Base-by-base conservation (phyloP, 2,329 filamentous ascomycete species). In the Exophiala dermatitidis region DNA sequence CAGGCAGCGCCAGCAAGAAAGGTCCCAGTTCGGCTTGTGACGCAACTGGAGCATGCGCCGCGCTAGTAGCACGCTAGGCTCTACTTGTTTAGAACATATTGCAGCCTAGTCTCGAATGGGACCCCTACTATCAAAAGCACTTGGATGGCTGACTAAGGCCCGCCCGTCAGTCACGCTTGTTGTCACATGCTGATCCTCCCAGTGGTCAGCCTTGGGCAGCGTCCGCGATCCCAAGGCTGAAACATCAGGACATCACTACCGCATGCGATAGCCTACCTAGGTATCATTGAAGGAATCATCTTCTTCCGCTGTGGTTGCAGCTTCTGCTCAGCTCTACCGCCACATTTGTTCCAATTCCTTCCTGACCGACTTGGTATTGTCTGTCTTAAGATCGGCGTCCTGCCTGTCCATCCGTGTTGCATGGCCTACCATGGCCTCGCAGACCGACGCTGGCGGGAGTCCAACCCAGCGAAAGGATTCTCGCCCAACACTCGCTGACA, bases 401-500 rank as follows among this genome's bases (percentile, higher is more conserved):
- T 37, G 12, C 42, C 36, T 19, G 29, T 46, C 29, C 34, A 4
- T 32, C 36, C 40, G 32, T 12, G 6, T 19, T n/a, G 26, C 42
- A 10, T 49, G n/a, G 32, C 32, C 38, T 43, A 19, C 19, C 29
- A 60, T 60, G 58, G 56, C 56, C 46, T 60, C 58, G 29, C 37
- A 53, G 32, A 40, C 50, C 10, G 47, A 44, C 10, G 33, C 47
- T 29, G 36, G 48, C 30, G 31, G 32, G 41, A 41, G 50, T 41
- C 54, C 55, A 9, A 38, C 46, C 10, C 54, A 54, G 19, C 38
- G 19, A n/a, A 46, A 49, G 19, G 46, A 48, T 29, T 43, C 49
- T 8, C 40, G 42, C n/a, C 46, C 50, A 40, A 59, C 59, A 10
- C 52, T 63, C 32, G 60, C 60, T 29, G 59, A 61, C 34, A 63